These are phyloP conservation scores for Rhizoclosmatium sp. DNA, from an alignment of 192 early-diverging fungal species.

Conservation along the genomic window DNA sequence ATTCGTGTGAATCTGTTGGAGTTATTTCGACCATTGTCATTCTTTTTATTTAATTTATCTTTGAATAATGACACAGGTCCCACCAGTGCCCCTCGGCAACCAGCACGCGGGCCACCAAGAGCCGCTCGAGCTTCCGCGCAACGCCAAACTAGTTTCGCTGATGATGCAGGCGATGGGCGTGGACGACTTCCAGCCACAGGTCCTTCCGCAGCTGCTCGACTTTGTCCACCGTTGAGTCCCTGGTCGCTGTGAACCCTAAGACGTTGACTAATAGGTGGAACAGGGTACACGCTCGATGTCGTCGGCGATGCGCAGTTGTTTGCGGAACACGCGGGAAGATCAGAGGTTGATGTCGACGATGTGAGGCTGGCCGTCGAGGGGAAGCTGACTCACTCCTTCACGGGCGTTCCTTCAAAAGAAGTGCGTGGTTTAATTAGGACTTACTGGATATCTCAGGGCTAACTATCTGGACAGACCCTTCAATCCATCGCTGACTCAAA, in stretches of 20 bases:
- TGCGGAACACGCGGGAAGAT: constrained; percentile 86
- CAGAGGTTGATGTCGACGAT: constrained; percentile 84
- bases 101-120: constrained; percentile 47
- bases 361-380: constrained; percentile 92
- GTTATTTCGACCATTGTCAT: neutral
- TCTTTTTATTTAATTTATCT: neutral
- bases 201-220: constrained; percentile 90
- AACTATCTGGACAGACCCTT: constrained; percentile 30
- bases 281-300: constrained; percentile 90
- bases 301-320: constrained; percentile 90
- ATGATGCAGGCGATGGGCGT: constrained; percentile 85
- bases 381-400: constrained; percentile 90
- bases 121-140: constrained; percentile 52
- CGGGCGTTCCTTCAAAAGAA: constrained; percentile 87
- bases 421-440: constrained; percentile 39
- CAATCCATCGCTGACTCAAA: constrained; percentile 47
- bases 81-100: neutral
- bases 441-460: constrained; percentile 15
- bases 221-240: constrained; percentile 78
- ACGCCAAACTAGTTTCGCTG: constrained; percentile 84
- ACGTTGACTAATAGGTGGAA: neutral
- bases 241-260: constrained; percentile 4
- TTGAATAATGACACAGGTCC: neutral
- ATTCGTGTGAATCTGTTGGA: no score
- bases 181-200: constrained; percentile 88